Percentiles rank a stretch among this genome's conserved stretches.
Conservation (phyloP, 1,284 basidiomycete species). For the Dichomitus squalens region DNA sequence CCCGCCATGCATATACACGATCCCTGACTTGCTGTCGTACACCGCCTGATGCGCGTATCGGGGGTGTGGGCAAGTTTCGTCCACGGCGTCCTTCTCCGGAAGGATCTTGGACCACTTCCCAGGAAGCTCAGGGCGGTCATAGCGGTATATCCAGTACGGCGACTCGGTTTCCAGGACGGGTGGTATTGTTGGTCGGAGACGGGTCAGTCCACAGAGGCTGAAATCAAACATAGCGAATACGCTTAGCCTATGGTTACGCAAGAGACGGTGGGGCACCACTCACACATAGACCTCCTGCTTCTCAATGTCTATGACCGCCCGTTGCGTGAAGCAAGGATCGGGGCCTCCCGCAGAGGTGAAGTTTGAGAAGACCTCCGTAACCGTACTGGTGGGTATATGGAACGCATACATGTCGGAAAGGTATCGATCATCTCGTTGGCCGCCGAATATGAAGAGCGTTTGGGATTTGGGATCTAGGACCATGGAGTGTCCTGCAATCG, state of each 20-base stretch:
- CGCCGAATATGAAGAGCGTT: conserved; percentile 70
- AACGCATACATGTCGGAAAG: conserved; percentile 77
- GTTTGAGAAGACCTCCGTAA: conserved; percentile 65
- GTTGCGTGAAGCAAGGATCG: conserved; percentile 68
- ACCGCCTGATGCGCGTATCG: conserved; percentile 79
- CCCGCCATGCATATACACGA: conserved; percentile 72
- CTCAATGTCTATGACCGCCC: conserved; percentile 65
- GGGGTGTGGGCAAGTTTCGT: conserved; percentile 31
- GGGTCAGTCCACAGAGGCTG: conserved; percentile 64
- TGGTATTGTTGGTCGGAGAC: conserved; percentile 40
- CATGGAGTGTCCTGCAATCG: conserved; percentile 69
- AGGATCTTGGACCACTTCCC: conserved; percentile 67
- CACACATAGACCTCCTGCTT: conserved; percentile 75
- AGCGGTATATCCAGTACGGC: conserved; percentile 67
- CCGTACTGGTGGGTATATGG: conserved; percentile 57
- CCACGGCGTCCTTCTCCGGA: conserved; percentile 29
- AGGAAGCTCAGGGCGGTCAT: conserved; percentile 47
- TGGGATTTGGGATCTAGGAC: conserved; percentile 61
- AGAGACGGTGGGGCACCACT: conserved; percentile 29
- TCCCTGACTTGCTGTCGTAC: conserved; percentile 59
- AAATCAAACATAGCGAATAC: neutral
- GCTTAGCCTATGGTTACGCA: neutral
- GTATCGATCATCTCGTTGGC: conserved; percentile 64
- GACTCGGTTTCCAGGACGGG: conserved; percentile 50
- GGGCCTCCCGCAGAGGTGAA: conserved; percentile 62